These are phyloP conservation scores for Blastosporella zonata DNA, from an alignment of 1,284 basidiomycete species.

Conservation along the genomic window DNA sequence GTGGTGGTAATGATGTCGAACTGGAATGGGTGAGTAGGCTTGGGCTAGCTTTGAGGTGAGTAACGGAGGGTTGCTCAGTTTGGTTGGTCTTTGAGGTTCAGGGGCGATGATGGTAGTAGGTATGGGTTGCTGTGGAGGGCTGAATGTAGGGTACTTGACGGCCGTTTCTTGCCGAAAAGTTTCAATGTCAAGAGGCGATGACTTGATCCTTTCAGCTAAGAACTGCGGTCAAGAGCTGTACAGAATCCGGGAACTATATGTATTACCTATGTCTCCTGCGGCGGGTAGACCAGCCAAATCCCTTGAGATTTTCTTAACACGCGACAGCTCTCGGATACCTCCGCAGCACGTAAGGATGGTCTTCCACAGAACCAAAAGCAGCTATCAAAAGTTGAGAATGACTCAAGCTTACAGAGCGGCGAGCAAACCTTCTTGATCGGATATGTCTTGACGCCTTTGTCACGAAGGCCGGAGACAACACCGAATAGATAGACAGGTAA, in stretches of 20 bases:
- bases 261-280: slow-evolving; percentile 60
- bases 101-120: slow-evolving; percentile 7
- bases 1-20: slow-evolving; percentile 90
- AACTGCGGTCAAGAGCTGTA: slow-evolving; percentile 1
- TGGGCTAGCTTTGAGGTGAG: slow-evolving; percentile 74
- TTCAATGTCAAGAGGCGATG: slow-evolving; percentile 86
- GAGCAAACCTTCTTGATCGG: slow-evolving; percentile 88
- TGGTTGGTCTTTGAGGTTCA: slow-evolving; percentile 24
- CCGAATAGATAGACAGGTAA: slow-evolving; percentile 92
- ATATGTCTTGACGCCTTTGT: slow-evolving; percentile 93
- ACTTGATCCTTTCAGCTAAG: slow-evolving; percentile 56
- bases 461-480: slow-evolving; percentile 84
- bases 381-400: slow-evolving; percentile 39
- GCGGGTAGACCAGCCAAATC: slow-evolving; percentile 74
- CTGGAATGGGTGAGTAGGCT: slow-evolving; percentile 87
- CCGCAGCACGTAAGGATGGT: slow-evolving; percentile 90
- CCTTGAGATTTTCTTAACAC: slow-evolving; percentile 84
- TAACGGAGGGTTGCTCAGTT: slow-evolving; percentile 37
- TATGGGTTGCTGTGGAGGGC: slow-evolving; percentile 47
- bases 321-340: slow-evolving; percentile 81
- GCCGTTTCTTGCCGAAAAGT: slow-evolving; percentile 85
- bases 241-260: slow-evolving; percentile 1
- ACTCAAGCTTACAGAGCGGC: not conserved
- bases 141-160: slow-evolving; percentile 93
- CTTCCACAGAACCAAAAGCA: slow-evolving; percentile 97